These are phyloP conservation scores for Infundibulicybe gibba DNA, from an alignment of 768 basidiomycete species.

Conservation along the genomic window DNA sequence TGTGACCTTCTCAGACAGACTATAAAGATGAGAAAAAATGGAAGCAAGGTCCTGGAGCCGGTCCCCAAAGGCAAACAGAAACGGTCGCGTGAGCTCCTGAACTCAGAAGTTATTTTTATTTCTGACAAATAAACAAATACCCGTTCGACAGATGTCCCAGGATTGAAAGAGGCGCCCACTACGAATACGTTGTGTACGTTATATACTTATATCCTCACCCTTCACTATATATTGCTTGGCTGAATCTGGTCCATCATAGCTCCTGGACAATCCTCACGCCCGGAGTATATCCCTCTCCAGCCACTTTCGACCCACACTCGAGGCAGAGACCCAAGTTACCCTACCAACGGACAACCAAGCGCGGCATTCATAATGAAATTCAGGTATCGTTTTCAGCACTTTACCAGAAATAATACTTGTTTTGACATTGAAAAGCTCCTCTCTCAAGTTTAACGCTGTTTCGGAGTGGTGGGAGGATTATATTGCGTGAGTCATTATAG, in stretches of 20 bases:
- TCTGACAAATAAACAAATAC: neutral
- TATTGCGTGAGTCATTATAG: constrained; percentile 58
- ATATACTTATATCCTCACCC: neutral
- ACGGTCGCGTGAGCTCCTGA: neutral
- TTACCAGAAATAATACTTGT: neutral
- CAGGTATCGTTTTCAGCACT: constrained; percentile 33
- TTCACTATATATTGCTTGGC: neutral
- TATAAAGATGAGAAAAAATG: neutral
- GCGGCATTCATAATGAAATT: constrained; percentile 50
- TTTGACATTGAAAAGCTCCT: constrained; percentile 46
- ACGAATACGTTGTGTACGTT: neutral
- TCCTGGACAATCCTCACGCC: neutral
- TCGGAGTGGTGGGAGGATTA: constrained; percentile 94
- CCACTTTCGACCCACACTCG: constrained; percentile 12
- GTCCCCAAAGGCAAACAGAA: neutral
- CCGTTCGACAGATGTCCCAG: neutral
- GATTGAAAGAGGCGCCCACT: neutral
- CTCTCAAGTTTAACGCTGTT: constrained; percentile 88
- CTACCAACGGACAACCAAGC: constrained; percentile 14
- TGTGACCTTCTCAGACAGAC: neutral
- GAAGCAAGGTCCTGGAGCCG: neutral
- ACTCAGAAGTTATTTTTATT: neutral
- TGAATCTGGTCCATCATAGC: no score
- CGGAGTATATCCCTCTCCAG: constrained; percentile 39
- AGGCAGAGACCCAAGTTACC: constrained; percentile 10